phyloP scores from a whole-genome alignment of 192 early-diverging fungal genomes.

The Rhizoclosmatium globosum region DNA sequence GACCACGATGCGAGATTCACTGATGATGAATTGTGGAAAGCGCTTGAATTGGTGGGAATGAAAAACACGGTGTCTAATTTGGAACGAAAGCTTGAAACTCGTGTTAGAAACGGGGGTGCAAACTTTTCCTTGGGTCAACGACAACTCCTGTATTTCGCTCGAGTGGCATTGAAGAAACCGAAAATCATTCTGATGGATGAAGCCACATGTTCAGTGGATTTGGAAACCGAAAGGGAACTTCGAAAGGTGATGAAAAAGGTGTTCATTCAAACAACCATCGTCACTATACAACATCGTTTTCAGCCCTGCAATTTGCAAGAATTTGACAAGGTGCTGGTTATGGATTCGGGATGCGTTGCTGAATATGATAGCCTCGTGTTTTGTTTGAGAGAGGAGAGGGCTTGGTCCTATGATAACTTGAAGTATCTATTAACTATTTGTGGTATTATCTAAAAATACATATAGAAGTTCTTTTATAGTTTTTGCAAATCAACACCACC shows the following conservation, averaged over 20 bases:
- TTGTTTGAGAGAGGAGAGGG: conserved; percentile 49
- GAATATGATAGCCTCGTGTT: conserved; percentile 55
- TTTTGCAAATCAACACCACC: no score
- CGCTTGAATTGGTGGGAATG: conserved; percentile 65
- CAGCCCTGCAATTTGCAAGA: conserved; percentile 46
- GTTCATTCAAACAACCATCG: conserved; percentile 65
- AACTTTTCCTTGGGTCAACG: conserved; percentile 85
- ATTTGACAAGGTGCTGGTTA: conserved; percentile 59
- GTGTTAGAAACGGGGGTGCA: conserved; percentile 69
- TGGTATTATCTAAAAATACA: no score
- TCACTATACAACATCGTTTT: conserved; percentile 43
- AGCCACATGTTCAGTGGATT: conserved; percentile 59
- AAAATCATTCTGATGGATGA: conserved; percentile 51
- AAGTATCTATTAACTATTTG: no score
- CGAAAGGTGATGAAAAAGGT: conserved; percentile 55
- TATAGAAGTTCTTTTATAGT: no score
- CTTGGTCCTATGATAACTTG: background rate
- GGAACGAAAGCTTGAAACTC: conserved; percentile 70
- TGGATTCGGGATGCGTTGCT: conserved; percentile 49
- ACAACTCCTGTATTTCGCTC: conserved; percentile 59
- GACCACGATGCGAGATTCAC: conserved; percentile 68
- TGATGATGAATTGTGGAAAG: conserved; percentile 78
- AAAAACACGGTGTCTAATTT: conserved; percentile 65
- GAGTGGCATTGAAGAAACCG: conserved; percentile 32
- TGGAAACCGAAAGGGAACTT: conserved; percentile 75